Percentiles rank a stretch among this genome's conserved stretches.
Evolutionary conservation across 2,329 filamentous ascomycete genomes (phyloP).

Genomic region (Penicillium hordei): DNA sequence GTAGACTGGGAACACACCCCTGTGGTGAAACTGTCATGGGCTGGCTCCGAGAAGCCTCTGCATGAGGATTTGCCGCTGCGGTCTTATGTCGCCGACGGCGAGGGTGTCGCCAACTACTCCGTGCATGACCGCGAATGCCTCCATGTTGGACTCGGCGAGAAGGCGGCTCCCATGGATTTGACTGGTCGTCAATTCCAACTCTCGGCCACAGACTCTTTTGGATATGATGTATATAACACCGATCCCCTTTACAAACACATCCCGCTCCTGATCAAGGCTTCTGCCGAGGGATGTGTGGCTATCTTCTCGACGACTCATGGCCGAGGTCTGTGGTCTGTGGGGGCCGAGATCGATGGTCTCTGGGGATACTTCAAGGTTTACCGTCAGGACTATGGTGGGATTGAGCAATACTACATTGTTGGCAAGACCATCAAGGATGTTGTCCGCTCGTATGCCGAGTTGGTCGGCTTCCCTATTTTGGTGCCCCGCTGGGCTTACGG

Average conservation of each 20-base stretch:
- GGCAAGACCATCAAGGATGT: conserved; percentile 67
- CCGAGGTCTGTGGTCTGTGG: conserved; percentile 64
- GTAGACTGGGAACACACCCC: conserved; percentile 62
- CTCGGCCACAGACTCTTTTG: conserved; percentile 70
- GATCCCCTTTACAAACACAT: conserved; percentile 77
- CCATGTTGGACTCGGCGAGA: conserved; percentile 70
- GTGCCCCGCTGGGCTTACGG: conserved; percentile 72
- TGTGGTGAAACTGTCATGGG: conserved; percentile 57
- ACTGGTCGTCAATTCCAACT: conserved; percentile 65
- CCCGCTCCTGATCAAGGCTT: conserved; percentile 68
- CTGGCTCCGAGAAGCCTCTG: conserved; percentile 53
- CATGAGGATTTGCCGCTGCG: conserved; percentile 64
- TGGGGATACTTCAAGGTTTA: conserved; percentile 76
- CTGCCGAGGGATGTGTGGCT: conserved; percentile 62
- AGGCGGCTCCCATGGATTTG: conserved; percentile 71
- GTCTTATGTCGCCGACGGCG: conserved; percentile 63
- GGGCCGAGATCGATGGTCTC: conserved; percentile 71
- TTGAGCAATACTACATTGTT: conserved; percentile 69
- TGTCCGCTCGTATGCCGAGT: conserved; percentile 63
- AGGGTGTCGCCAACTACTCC: conserved; percentile 65
- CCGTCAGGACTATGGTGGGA: conserved; percentile 68
- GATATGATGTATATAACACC: conserved; percentile 68
- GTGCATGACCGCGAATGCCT: conserved; percentile 62
- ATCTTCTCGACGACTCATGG: conserved; percentile 68
- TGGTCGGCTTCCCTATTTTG: conserved; percentile 67